Base-by-base conservation (phyloP, 2,329 filamentous ascomycete genomes). In the Fusarium brachygibbosum region DNA sequence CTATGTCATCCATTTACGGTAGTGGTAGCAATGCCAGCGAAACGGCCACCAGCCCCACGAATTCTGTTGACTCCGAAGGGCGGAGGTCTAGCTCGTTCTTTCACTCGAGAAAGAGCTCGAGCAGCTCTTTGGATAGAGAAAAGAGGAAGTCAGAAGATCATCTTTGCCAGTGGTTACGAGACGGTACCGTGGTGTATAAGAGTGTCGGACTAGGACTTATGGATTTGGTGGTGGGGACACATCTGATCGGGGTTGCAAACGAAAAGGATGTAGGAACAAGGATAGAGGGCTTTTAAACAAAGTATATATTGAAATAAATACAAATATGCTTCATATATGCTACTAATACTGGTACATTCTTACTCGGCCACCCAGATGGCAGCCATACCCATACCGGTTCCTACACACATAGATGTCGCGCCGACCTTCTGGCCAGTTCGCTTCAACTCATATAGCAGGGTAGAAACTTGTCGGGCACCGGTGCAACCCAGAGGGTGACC, bases 381-480 rank as follows among this genome's bases (percentile, higher is more conserved):
- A 59, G 94, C 94, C 93, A 98, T 97, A 53, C 95, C 95, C 96
- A 98, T 98, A 54, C 94, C 95, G 4, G 95, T 98, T 52, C 95
- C 96, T 50, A 98, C 84, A 79, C 96, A 99, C 96, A 98, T 98
- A 80, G 91, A 95, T 31, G 93, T 98, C 41, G 97, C 89, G 52
- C 96, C 96, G 66, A 98, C 83, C 86, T 92, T 92, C 86, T 96
- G 87, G 61, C 90, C 89, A 55, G 89, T 96, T 78, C 95, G 86
- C 86, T 88, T 91, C 74, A 98, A 83, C 87, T 98, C 95, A 72
- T 94, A 97, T 69, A 98, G 83, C 75, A 98, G 82, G 13, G 96
- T 98, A 77, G 92, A 93, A 48, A 99, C 93, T 84, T 98, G 96
- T 77, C 96, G 88, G 12, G 95, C 93, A 53, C 96, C 96, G 0